Base-by-base conservation (phyloP, 2,329 filamentous ascomycete species). In the Ophiocordyceps polyrhachis-furcata region DNA sequence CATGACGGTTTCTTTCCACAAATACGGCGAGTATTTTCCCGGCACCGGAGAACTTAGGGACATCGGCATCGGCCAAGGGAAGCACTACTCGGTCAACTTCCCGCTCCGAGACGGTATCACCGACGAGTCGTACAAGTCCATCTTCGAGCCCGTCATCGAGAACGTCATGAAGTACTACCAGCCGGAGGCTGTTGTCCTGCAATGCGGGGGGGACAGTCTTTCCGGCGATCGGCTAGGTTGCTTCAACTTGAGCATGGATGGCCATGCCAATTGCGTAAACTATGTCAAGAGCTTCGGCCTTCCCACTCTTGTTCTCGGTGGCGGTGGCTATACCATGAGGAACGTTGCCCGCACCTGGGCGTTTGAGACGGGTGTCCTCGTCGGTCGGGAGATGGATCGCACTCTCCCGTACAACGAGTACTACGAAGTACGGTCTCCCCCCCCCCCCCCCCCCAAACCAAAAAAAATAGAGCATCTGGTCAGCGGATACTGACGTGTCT, bases 281-380 rank as follows among this genome's bases (percentile, higher is more conserved):
- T 96, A 82, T 54, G 85, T 93, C 52, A 95, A 94, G 64, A 80
- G 75, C 49, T 88, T 89, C 59, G 74, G 77, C 28, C 70, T 91
- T 11, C 91, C 91, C 0, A 80, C 93, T 2, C 73, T 98, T n/a
- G 82, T 98, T 19, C 77, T 98, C 17, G 91, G 91, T 29, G 91
- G 91, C 15, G 91, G 91, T 50, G 91, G 91, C 42, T 98, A 98
- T 64, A 98, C 91, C 1, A 93, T 93, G 62, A 81, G 91, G 50
- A 98, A 98, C 52, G 91, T 98, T 12, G 89, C 91, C 17, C 83
- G 91, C 43, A 91, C 89, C 5, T 98, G 91, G 91, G 88, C 88
- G 7, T 93, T 89, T 59, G 91, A 98, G 64, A 98, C 91, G 1
- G 89, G 89, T 51, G 74, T 87, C 47, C 72, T 96, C 9, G 84